These are phyloP conservation scores for Microdochium nivale DNA, from an alignment of 2,329 filamentous ascomycete genomes.

Conservation along the genomic window DNA sequence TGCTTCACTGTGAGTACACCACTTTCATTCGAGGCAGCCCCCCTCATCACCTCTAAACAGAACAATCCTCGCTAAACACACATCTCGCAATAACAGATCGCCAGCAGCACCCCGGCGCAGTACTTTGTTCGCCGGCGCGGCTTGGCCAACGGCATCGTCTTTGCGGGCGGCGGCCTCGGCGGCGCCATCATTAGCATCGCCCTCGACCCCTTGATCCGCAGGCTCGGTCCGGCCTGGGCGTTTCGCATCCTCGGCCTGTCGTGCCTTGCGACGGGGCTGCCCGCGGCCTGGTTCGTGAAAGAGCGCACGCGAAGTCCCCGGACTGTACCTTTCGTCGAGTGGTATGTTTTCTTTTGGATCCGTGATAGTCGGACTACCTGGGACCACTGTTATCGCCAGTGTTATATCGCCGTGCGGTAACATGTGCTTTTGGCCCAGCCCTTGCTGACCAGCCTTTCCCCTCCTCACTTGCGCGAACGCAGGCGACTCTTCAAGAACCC, in stretches of 20 bases:
- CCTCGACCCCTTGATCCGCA: conserved; percentile 28
- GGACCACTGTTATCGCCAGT: too few species aligned
- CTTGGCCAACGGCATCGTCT: conserved; percentile 36
- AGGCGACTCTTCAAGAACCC: conserved; percentile 43
- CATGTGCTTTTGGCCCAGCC: too few species aligned
- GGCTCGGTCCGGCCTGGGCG: conserved; percentile 38
- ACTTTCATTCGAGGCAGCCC: too few species aligned
- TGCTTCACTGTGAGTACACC: conserved; percentile 12
- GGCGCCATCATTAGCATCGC: conserved; percentile 34
- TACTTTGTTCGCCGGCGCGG: conserved; percentile 37
- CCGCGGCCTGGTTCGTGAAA: conserved; percentile 44
- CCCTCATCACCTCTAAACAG: too few species aligned
- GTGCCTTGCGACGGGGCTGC: conserved; percentile 43
- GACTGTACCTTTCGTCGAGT: conserved; percentile 35
- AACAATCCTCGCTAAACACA: too few species aligned
- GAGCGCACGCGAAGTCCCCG: conserved; percentile 32
- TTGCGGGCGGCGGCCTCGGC: conserved; percentile 35
- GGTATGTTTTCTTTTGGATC: too few species aligned
- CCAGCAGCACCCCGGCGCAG: conserved; percentile 32
- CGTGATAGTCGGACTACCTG: too few species aligned
- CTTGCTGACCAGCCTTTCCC: too few species aligned
- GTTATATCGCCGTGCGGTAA: too few species aligned
- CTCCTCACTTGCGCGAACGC: too few species aligned
- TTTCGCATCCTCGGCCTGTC: conserved; percentile 44
- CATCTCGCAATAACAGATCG: conserved; percentile 33